Conservation (phyloP, 1,284 basidiomycete genomes). For the Sporisorium exsertum region DNA sequence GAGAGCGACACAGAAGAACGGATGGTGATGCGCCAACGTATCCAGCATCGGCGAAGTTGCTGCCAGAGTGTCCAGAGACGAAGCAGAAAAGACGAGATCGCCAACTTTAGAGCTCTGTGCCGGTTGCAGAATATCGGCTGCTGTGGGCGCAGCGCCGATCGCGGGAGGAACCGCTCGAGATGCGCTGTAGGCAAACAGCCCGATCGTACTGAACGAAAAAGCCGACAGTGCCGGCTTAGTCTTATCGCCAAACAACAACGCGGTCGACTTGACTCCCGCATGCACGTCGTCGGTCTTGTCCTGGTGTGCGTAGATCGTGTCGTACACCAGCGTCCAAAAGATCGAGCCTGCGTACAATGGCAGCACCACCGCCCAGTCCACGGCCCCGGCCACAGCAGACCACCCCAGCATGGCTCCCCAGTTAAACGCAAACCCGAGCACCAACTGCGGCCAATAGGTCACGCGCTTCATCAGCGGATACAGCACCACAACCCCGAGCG, state of each 20-base stretch:
- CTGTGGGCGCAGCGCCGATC: constrained; percentile 12
- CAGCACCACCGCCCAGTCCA: constrained; percentile 79
- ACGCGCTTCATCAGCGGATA: constrained; percentile 99
- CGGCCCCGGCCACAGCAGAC: constrained; percentile 87
- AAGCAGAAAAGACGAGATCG: constrained; percentile 28
- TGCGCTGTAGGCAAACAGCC: constrained; percentile 78
- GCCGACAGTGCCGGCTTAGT: constrained; percentile 82
- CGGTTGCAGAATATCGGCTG: constrained; percentile 10
- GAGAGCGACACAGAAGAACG: constrained; percentile 82
- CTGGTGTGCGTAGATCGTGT: constrained; percentile 99
- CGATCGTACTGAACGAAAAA: constrained; percentile 81
- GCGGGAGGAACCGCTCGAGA: constrained; percentile 33
- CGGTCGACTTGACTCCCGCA: constrained; percentile 92
- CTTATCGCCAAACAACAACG: constrained; percentile 81
- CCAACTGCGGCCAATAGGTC: constrained; percentile 94
- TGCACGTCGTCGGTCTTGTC: constrained; percentile 92
- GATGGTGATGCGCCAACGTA: constrained; percentile 67
- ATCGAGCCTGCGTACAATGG: constrained; percentile 91
- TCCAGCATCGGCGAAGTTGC: constrained; percentile 20
- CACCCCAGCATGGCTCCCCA: constrained; percentile 97
- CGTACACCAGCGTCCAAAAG: constrained; percentile 95
- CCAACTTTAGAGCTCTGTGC: constrained; percentile 19
- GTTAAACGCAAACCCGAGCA: constrained; percentile 84
- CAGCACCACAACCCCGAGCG: constrained; percentile 84
- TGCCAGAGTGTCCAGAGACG: constrained; percentile 17